Base-by-base conservation (phyloP, 371 early-diverging fungal genomes). In the Mucor plumbeus region DNA sequence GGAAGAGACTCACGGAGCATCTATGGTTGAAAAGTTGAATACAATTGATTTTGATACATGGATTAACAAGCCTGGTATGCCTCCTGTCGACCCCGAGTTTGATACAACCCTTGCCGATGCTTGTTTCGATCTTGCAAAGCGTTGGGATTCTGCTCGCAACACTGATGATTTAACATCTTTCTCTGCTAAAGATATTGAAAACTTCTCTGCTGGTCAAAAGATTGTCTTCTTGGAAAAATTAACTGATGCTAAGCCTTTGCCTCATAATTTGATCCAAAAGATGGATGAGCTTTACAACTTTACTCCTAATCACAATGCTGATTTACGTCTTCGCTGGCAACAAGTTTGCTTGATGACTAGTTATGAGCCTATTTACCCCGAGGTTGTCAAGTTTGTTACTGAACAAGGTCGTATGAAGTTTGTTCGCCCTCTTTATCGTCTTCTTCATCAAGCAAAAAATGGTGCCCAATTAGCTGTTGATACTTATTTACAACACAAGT, bases 331-430 rank as follows among this genome's bases (percentile, higher is more conserved):
- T 80, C 85, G 93, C 47, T 98, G 97, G 97, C 91, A 92, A 58
- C 78, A 84, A 71, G 67, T 97, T 14, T 92, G 94, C 67, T 82
- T 98, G 34, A 82, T 84, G 73, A 83, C 93, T 26, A 83, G 87
- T 44, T 92, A 94, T 67, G 89, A 92, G 72, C 81, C 86, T 31
- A 89, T 95, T 53, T 92, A 90, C 67, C 88, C 90, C 15, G 79
- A 86, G 1, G 94, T 94, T 3, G 90, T 88, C 14, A 81, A 81
- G 33, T 96, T 98, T 74, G 76, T 97, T 7, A 88, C 87, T 6
- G 85, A 88, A 58, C 95, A 96, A 77, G 99, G 99, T 14, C 85
- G 99, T 59, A 98, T 97, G 98, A 98, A 98, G 80, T 97, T 87
- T 77, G 93, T 95, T 8, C 80, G 95, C 39, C 91, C 93, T 47